A percentile compares a stretch with the other conserved stretches of the same genome.
Conservation (phyloP, 2,329 filamentous ascomycete genomes). For the Ophiobolus disseminans region DNA sequence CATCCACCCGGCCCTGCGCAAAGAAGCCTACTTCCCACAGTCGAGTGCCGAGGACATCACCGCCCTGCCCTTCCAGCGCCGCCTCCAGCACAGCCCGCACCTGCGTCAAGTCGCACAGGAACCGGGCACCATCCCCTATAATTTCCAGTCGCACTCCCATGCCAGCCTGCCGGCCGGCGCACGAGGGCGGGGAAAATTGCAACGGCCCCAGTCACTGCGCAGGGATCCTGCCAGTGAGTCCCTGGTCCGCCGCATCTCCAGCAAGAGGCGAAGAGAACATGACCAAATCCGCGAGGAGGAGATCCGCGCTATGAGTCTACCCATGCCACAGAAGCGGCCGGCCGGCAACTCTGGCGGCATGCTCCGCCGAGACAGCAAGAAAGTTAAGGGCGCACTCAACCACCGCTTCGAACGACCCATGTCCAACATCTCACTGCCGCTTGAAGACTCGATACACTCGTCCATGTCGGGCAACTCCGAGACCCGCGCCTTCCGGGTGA, state of each 20-base stretch:
- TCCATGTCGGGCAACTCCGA: constrained; percentile 78
- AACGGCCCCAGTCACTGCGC: constrained; percentile 57
- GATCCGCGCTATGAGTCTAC: constrained; percentile 81
- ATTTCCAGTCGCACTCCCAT: constrained; percentile 50
- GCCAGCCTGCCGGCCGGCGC: constrained; percentile 43
- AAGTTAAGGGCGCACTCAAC: constrained; percentile 64
- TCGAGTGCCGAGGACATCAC: constrained; percentile 56
- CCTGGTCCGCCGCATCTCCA: constrained; percentile 72
- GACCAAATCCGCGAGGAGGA: constrained; percentile 84
- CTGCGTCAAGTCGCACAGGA: constrained; percentile 54
- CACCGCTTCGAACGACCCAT: constrained; percentile 66
- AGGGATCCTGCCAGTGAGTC: constrained; percentile 67
- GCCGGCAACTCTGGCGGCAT: constrained; percentile 66
- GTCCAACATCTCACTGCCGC: constrained; percentile 78
- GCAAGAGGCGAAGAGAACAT: constrained; percentile 68
- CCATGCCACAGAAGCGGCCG: constrained; percentile 69
- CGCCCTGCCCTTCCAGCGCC: constrained; percentile 52
- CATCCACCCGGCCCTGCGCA: constrained; percentile 27
- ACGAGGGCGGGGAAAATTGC: constrained; percentile 53
- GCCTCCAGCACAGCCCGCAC: constrained; percentile 56
- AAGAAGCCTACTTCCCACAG: constrained; percentile 26
- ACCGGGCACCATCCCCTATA: constrained; percentile 53
- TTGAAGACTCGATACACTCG: constrained; percentile 76
- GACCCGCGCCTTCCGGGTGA: constrained; percentile 78
- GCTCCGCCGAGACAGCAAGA: constrained; percentile 71